phyloP scores from a whole-genome alignment of 2,329 filamentous ascomycete genomes.

The Arthrobotrys pseudoclavata region DNA sequence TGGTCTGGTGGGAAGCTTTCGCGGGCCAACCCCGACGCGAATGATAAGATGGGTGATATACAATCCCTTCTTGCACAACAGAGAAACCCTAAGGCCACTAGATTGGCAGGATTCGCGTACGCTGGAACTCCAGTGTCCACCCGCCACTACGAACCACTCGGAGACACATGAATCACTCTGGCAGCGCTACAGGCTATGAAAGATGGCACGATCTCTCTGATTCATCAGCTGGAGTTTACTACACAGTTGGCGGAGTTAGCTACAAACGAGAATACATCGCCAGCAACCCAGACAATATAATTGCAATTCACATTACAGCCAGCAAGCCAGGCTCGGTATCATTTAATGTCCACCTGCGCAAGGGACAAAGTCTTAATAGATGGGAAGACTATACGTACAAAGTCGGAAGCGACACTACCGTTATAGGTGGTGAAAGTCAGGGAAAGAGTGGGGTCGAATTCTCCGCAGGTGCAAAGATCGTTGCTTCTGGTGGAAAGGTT shows the following conservation, averaged over 20 bases:
- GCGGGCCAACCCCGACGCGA: conserved; percentile 67
- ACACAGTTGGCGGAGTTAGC: conserved; percentile 64
- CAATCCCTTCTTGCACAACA: conserved; percentile 67
- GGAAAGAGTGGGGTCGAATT: conserved; percentile 57
- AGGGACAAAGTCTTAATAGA: conserved; percentile 52
- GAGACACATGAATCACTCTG: conserved; percentile 65
- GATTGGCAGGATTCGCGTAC: conserved; percentile 67
- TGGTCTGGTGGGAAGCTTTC: conserved; percentile 69
- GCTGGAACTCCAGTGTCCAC: conserved; percentile 68
- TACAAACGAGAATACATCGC: conserved; percentile 67
- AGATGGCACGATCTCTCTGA: conserved; percentile 66
- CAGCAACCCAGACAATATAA: conserved; percentile 67
- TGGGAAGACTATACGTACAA: conserved; percentile 59
- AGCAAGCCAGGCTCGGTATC: conserved; percentile 54
- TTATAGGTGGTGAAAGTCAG: conserved; percentile 55
- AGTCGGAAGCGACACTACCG: conserved; percentile 46
- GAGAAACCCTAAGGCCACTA: conserved; percentile 67
- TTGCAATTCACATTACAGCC: conserved; percentile 65
- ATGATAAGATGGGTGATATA: conserved; percentile 66
- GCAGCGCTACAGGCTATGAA: conserved; percentile 65
- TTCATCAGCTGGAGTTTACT: conserved; percentile 66
- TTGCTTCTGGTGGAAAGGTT: conserved; percentile 61
- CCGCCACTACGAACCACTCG: conserved; percentile 69
- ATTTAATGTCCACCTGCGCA: conserved; percentile 49
- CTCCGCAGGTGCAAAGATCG: conserved; percentile 58